A percentile compares a stretch with the other conserved stretches of the same genome.
These are phyloP conservation scores for Pseudozyma hubeiensis DNA, from an alignment of 1,284 basidiomycete species.

Conservation along the genomic window DNA sequence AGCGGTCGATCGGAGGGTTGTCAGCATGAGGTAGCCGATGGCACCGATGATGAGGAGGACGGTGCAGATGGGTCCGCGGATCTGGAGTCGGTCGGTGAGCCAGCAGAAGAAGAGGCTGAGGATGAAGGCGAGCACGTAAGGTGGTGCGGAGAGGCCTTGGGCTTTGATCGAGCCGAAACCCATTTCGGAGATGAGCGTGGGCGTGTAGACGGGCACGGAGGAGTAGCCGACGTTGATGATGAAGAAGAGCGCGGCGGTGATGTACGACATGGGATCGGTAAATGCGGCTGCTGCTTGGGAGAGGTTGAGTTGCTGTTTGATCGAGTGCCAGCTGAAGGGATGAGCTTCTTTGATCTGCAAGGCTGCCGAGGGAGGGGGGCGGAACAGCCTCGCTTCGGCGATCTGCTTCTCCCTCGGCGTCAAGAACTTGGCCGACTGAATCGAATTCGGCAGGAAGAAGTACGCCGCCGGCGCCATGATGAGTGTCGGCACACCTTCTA, in stretches of 20 bases:
- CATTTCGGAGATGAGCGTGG: conserved; percentile 60
- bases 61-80: conserved; percentile 56
- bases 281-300: conserved; percentile 44
- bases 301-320: conserved; percentile 28
- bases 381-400: conserved; percentile 53
- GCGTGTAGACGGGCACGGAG: conserved; percentile 63
- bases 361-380: conserved; percentile 26
- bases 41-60: conserved; percentile 47
- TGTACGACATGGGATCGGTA: conserved; percentile 54
- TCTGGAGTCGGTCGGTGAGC: conserved; percentile 45
- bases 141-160: conserved; percentile 55
- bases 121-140: conserved; percentile 60
- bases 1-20: conserved; percentile 30
- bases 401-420: conserved; percentile 53
- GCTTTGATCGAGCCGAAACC: conserved; percentile 57
- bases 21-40: conserved; percentile 62
- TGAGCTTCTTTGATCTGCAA: not conserved
- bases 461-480: conserved; percentile 52
- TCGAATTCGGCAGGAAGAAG: conserved; percentile 57
- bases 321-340: not conserved
- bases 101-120: conserved; percentile 38
- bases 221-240: conserved; percentile 63
- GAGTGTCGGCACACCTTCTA: conserved; percentile 64
- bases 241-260: conserved; percentile 55
- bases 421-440: conserved; percentile 55